Percentiles rank a stretch among this genome's conserved stretches.
Evolutionary conservation across 192 early-diverging fungal genomes (phyloP).

Genomic region (Podochytrium sp.): DNA sequence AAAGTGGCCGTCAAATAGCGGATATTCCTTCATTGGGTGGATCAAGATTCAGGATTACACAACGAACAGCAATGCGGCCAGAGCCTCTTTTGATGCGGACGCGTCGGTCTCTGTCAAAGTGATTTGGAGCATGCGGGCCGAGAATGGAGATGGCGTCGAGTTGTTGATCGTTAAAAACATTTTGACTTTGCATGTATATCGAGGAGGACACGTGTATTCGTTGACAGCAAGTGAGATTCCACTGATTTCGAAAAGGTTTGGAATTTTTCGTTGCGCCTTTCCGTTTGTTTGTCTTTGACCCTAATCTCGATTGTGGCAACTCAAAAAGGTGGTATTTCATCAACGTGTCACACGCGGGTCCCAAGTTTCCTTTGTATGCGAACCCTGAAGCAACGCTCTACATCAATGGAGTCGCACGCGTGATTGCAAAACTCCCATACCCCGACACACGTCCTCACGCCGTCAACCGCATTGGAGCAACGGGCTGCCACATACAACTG

Average conservation of each 20-base stretch:
- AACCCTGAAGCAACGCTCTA: conserved; percentile 29
- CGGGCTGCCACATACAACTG: background rate
- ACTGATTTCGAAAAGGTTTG: conserved; percentile 18
- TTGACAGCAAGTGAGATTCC: conserved; percentile 6
- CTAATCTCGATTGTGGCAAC: background rate
- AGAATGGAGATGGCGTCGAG: conserved; percentile 33
- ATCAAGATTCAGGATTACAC: conserved; percentile 35
- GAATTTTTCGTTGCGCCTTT: conserved; percentile 5
- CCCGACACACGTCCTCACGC: conserved; percentile 34
- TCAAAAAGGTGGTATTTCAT: conserved; percentile 44
- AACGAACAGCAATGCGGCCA: background rate
- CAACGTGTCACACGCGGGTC: conserved; percentile 35
- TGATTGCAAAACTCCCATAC: conserved; percentile 40
- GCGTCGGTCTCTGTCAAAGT: background rate
- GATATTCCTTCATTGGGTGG: conserved; percentile 46
- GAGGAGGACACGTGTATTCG: conserved; percentile 4
- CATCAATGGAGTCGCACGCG: conserved; percentile 34
- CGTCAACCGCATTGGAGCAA: conserved; percentile 32
- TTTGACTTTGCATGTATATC: conserved; percentile 20
- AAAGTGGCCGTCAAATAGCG: conserved; percentile 38
- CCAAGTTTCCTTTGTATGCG: conserved; percentile 42
- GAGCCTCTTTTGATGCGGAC: background rate
- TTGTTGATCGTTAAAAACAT: conserved; percentile 11
- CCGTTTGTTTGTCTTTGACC: background rate
- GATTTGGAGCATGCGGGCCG: conserved; percentile 23